These are phyloP conservation scores for Mucor mucedo DNA, from an alignment of 371 early-diverging fungal genomes.

Conservation along the genomic window DNA sequence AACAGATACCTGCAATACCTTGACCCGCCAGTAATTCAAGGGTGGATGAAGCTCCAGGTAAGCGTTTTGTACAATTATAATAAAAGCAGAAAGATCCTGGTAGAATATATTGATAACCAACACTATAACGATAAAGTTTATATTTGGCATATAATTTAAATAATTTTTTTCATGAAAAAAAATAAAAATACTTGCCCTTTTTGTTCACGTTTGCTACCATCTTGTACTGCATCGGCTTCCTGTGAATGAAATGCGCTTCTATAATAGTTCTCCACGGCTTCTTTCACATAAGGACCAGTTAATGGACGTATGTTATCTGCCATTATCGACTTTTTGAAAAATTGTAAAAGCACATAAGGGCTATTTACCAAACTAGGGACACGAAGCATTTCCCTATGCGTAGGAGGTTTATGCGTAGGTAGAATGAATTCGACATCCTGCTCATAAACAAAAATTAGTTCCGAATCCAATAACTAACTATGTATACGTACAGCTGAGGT, in stretches of 20 bases:
- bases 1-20: slow-evolving; percentile 75
- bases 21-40: slow-evolving; percentile 59
- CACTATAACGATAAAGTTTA: background rate
- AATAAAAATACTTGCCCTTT: slow-evolving; percentile 1
- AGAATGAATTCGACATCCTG: slow-evolving; percentile 74
- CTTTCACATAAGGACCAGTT: slow-evolving; percentile 62
- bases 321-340: slow-evolving; percentile 68
- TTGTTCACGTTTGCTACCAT: background rate
- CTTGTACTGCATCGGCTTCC: slow-evolving; percentile 12
- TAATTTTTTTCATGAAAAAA: background rate
- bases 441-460: background rate
- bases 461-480: background rate
- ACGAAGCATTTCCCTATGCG: slow-evolving; percentile 46
- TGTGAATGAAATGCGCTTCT: slow-evolving; percentile 15
- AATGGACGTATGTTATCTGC: slow-evolving; percentile 56
- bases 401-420: slow-evolving; percentile 53
- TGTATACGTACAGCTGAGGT: slow-evolving; percentile 60
- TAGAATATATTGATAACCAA: slow-evolving; percentile 15
- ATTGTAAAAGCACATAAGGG: slow-evolving; percentile 64
- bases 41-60: slow-evolving; percentile 40
- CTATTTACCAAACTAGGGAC: slow-evolving; percentile 64
- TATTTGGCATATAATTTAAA: background rate
- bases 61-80: slow-evolving; percentile 53
- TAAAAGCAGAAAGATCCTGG: slow-evolving; percentile 42
- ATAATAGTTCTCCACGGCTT: slow-evolving; percentile 51